Base-by-base conservation (phyloP, 352 stramenopile species). In the Pythium pyrilobum region DNA sequence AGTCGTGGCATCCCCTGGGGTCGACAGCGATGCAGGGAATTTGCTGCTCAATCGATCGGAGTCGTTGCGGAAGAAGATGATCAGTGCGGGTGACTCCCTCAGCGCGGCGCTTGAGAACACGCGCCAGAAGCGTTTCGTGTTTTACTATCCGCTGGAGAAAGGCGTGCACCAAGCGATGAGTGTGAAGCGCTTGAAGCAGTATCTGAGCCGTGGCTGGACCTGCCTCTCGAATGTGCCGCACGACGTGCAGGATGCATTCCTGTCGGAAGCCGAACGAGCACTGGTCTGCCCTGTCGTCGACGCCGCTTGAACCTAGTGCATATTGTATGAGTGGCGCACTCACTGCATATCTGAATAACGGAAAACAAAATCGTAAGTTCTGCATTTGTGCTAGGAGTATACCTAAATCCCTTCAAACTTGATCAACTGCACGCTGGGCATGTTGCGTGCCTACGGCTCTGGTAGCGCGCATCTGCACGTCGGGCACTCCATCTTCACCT, bases 401-500 rank as follows among this genome's bases (percentile, higher is more conserved):
- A 51, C 44, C 44, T 51, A 51, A 13, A 8, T 36, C 31, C 13
- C 31, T 36, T 13, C 13, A 8, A 13, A 8, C 13, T 13, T 36
- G 8, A 13, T 13, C 13, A 13, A 13, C 31, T 13, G 31, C 13
- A 36, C 8, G 31, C 8, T 36, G 31, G n/a, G n/a, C n/a, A n/a
- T n/a, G n/a, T n/a, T n/a, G n/a, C n/a, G n/a, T n/a, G n/a, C n/a
- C 49, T 66, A 94, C n/a, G 81, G 81, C 72, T 90, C 79, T 23
- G 94, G 92, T 49, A 98, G 72, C 38, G 81, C 80, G 56, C 80
- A 92, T 54, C 94, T 76, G 77, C 94, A 98, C 52, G 95, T 97
- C 48, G 94, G 94, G 72, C 95, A 98, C 71, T 98, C 92, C 92
- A 98, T 98, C 72, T 98, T 98, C 43, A 98, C 87, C 42, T 98